Evolutionary conservation across 164 flowering plant species (phyloP), one percentile per base, ranked within the genome.

Genomic region (Kalanchoe fedtschenkoi): DNA sequence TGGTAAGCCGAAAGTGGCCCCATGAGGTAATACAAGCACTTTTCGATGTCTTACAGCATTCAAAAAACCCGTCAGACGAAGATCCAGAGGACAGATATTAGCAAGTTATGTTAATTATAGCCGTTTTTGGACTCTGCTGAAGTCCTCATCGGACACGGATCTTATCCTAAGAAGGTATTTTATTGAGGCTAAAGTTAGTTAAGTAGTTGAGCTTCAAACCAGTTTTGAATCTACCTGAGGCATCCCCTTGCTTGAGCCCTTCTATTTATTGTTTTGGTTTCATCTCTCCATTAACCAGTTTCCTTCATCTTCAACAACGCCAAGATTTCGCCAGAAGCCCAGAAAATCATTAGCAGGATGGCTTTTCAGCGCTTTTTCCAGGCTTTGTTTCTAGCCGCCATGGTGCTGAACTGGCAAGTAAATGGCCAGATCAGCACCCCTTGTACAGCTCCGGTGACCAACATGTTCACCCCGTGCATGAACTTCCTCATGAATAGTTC

Each of bases 381-480:
- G 0, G 41, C 66, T 8, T 28, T 77, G 0, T 65, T 66, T 0
- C 24, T 70, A 4, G 65, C 76, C 17, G 54, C 74, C 16, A 34
- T 69, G 64, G 54, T 70, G 28, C 26, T 69, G 17, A n/a, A 63
- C 17, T 7, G 66, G 42, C 84, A 81, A 8, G 82, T 60, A 33
- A 51, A 60, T 38, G 83, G 78, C 30, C 97, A 86, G 70, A 65
- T 80, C 55, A 76, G 32, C 4, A 58, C 83, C 0, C 70, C 81
- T 0, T 92, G 98, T 80, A 75, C 80, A 0, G 58, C 79, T 34
- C 68, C 89, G 0, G 74, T 81, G 89, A 63, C 84, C 19, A 57
- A 72, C 1, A 80, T 70, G 71, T 80, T 89, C 75, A 73, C 81
- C 0, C 92, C 96, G 15, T 91, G 98, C 65, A 51, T 89, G 66